A percentile compares a stretch with the other conserved stretches of the same genome.
Evolutionary conservation across 2,329 filamentous ascomycete species (phyloP).

Genomic region (Hypocrella siamensis): DNA sequence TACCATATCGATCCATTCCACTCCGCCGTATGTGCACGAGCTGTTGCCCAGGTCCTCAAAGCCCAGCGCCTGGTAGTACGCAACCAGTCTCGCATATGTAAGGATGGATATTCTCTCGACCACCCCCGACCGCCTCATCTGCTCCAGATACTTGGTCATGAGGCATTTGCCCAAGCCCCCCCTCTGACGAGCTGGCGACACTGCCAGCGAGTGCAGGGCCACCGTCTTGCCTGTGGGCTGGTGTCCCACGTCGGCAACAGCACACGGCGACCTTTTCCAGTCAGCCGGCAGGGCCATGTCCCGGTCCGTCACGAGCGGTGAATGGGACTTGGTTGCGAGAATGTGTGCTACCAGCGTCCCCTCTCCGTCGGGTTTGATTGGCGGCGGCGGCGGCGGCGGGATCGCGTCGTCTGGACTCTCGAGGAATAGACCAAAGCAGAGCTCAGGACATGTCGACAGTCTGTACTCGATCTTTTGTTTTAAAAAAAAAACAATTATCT

Average conservation of each 20-base stretch:
- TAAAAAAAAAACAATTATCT: neutral
- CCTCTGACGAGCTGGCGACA: conserved; percentile 10
- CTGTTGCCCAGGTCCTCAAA: conserved; percentile 16
- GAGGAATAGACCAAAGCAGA: conserved; percentile 12
- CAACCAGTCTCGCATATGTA: conserved; percentile 13
- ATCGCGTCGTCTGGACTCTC: no score
- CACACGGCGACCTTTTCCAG: conserved; percentile 10
- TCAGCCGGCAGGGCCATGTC: conserved; percentile 12
- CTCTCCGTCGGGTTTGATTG: neutral
- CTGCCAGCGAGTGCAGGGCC: conserved; percentile 13
- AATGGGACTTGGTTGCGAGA: conserved; percentile 11
- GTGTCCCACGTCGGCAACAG: conserved; percentile 8
- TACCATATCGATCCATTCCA: conserved; percentile 16
- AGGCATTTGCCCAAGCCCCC: conserved; percentile 12
- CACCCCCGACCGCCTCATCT: conserved; percentile 6
- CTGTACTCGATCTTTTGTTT: conserved; percentile 13
- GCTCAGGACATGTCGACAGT: conserved; percentile 10
- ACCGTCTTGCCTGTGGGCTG: conserved; percentile 11
- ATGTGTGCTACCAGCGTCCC: conserved; percentile 11
- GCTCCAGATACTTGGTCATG: conserved; percentile 8
- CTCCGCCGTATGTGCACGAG: conserved; percentile 12
- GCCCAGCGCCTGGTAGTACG: conserved; percentile 14
- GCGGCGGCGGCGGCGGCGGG: conserved; percentile 3
- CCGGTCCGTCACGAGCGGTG: conserved; percentile 8
- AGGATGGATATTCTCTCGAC: conserved; percentile 13